Evolutionary conservation across 495 filamentous ascomycete genomes (phyloP).

Genomic region (Xylaria grammica): DNA sequence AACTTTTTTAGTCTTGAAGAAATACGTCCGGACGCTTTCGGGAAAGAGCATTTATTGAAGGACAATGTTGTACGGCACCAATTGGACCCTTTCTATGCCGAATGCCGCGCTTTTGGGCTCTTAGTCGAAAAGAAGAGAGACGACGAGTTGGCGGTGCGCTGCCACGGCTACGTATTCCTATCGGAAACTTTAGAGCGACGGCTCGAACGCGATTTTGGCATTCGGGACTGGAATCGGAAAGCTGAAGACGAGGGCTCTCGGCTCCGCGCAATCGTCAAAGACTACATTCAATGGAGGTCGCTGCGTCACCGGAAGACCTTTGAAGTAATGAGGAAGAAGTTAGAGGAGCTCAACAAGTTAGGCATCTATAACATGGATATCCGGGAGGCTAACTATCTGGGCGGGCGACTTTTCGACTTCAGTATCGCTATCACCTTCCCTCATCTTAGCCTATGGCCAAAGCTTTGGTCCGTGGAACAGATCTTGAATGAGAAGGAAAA

Average conservation of each 20-base stretch:
- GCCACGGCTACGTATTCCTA: background rate
- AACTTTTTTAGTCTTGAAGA: background rate
- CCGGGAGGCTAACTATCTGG: background rate
- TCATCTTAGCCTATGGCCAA: background rate
- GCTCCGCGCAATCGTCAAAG: background rate
- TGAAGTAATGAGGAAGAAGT: background rate
- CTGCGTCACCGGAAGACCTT: background rate
- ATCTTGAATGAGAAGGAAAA: background rate
- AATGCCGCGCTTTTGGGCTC: conserved; percentile 14
- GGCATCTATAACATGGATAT: conserved; percentile 9
- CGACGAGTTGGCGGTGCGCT: background rate
- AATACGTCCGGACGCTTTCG: background rate
- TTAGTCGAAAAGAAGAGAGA: background rate
- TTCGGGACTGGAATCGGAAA: background rate
- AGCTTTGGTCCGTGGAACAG: background rate
- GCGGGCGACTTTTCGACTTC: conserved; percentile 12
- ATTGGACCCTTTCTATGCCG: conserved; percentile 12
- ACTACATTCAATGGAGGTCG: background rate
- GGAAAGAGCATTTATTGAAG: background rate
- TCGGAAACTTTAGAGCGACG: background rate
- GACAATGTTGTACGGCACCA: background rate
- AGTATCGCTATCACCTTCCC: conserved; percentile 12
- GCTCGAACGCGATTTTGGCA: background rate
- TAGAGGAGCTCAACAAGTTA: background rate
- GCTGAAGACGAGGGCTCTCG: background rate